phyloP scores from a whole-genome alignment of 805 yeast genomes.

The Ogataea glucozyma region DNA sequence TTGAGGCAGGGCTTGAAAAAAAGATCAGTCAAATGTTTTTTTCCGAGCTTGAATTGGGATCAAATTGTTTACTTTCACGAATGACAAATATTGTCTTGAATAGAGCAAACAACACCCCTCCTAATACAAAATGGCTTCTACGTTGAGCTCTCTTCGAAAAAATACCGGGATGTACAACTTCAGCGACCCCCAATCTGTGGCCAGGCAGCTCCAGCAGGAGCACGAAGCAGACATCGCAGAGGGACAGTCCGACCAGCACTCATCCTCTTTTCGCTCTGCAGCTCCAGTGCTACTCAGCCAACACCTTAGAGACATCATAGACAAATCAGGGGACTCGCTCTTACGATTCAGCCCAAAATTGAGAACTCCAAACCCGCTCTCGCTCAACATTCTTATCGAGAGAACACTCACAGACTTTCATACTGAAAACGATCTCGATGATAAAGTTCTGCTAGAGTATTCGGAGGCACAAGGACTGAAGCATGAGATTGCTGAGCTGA shows the following conservation, averaged over 20 bases:
- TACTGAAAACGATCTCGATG: background rate
- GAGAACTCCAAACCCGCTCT: slow-evolving; percentile 12
- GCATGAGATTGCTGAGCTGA: slow-evolving; percentile 9
- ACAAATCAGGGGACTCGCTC: slow-evolving; percentile 9
- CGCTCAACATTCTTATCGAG: slow-evolving; percentile 22
- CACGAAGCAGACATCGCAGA: slow-evolving; percentile 3
- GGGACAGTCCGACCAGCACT: background rate
- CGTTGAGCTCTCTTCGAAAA: background rate
- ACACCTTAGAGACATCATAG: slow-evolving; percentile 14
- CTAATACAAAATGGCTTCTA: slow-evolving; percentile 1
- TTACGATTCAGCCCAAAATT: slow-evolving; percentile 17
- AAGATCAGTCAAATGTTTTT: background rate
- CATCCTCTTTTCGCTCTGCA: background rate
- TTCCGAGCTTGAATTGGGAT: background rate
- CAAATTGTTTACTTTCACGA: slow-evolving; percentile 3
- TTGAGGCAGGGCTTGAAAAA: too few species aligned
- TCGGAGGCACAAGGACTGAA: slow-evolving; percentile 17
- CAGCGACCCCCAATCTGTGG: background rate
- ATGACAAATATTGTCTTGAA: too few species aligned
- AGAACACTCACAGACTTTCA: slow-evolving; percentile 22
- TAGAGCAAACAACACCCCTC: too few species aligned
- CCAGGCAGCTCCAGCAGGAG: slow-evolving; percentile 16
- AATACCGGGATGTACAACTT: background rate
- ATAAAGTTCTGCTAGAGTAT: slow-evolving; percentile 12
- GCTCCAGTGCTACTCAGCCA: slow-evolving; percentile 10